Conservation (phyloP, 108 stramenopile species). For the Chaetoceros tenuissimus region DNA sequence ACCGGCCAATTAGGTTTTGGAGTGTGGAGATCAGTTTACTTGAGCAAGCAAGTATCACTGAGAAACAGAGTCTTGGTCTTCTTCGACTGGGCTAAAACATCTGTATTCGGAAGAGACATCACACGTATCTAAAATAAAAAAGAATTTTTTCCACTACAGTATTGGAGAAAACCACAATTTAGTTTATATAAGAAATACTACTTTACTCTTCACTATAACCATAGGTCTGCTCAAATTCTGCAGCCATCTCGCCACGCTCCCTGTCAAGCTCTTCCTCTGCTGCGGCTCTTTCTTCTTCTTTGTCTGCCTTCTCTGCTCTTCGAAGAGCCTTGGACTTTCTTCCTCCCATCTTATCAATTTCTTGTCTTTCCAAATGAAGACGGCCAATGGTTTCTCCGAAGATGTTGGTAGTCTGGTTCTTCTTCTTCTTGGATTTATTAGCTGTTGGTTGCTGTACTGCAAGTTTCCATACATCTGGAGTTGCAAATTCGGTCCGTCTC, state of each 20-base stretch:
- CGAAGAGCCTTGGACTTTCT: conserved; percentile 83
- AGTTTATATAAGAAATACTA: too few relatives aligned
- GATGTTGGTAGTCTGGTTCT: conserved; percentile 89
- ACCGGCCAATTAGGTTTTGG: conserved; percentile 72
- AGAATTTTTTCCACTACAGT: neutral
- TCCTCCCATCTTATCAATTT: conserved; percentile 78
- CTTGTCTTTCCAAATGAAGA: conserved; percentile 93
- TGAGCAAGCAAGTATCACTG: conserved; percentile 84
- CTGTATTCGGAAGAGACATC: conserved; percentile 81
- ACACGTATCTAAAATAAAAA: conserved; percentile 33
- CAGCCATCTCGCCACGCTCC: conserved; percentile 54
- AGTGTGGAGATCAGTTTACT: conserved; percentile 79
- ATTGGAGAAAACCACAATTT: neutral
- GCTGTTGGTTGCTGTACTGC: conserved; percentile 76
- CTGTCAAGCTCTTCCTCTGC: conserved; percentile 61
- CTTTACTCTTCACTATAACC: conserved; percentile 42
- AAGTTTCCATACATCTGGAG: conserved; percentile 88
- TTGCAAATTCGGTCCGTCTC: conserved; percentile 86
- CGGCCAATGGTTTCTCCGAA: conserved; percentile 96
- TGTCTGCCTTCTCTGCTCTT: conserved; percentile 63
- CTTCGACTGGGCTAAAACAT: conserved; percentile 86
- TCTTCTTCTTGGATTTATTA: conserved; percentile 67
- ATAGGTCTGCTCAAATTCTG: conserved; percentile 68
- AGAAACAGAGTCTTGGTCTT: conserved; percentile 82
- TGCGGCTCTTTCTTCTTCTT: conserved; percentile 62